Evolutionary conservation across 2,329 filamentous ascomycete species (phyloP).

Genomic region (Paecilomyces formosus): DNA sequence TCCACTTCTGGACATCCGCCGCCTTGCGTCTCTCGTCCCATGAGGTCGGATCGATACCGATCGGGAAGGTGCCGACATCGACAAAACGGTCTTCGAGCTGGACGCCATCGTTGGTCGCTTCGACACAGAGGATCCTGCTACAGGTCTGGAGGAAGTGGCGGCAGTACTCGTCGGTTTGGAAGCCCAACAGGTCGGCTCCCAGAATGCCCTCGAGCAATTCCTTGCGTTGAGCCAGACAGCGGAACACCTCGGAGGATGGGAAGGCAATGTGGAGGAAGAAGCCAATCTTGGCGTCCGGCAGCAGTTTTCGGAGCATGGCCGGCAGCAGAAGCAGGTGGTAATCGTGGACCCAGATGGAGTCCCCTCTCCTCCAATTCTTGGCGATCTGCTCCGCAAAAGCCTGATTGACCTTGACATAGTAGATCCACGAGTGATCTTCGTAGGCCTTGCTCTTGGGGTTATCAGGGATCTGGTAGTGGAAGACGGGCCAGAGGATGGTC

Average conservation of each 20-base stretch:
- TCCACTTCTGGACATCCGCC: conserved; percentile 68
- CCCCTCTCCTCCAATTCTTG: conserved; percentile 86
- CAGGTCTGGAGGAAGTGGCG: conserved; percentile 94
- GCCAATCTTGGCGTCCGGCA: conserved; percentile 85
- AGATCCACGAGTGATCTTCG: conserved; percentile 93
- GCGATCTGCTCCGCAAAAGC: conserved; percentile 87
- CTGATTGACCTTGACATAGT: conserved; percentile 87
- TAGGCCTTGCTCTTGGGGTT: conserved; percentile 98
- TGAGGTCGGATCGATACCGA: conserved; percentile 80
- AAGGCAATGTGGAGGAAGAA: conserved; percentile 96
- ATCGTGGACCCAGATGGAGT: conserved; percentile 92
- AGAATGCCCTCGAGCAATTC: conserved; percentile 87
- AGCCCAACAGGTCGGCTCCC: conserved; percentile 84
- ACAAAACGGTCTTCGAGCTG: conserved; percentile 91
- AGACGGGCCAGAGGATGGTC: conserved; percentile 93
- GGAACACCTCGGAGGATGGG: conserved; percentile 91
- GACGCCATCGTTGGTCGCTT: conserved; percentile 79
- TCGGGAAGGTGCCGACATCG: conserved; percentile 75
- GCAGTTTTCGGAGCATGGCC: conserved; percentile 76
- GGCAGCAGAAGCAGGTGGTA: conserved; percentile 90
- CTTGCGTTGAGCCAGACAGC: conserved; percentile 79
- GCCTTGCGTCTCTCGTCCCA: conserved; percentile 65
- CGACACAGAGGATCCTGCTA: conserved; percentile 81
- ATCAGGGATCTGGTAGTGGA: conserved; percentile 96
- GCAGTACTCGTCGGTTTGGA: conserved; percentile 89